These are phyloP conservation scores for Teratosphaeria zuluensis DNA, from an alignment of 2,329 filamentous ascomycete species.

Conservation along the genomic window DNA sequence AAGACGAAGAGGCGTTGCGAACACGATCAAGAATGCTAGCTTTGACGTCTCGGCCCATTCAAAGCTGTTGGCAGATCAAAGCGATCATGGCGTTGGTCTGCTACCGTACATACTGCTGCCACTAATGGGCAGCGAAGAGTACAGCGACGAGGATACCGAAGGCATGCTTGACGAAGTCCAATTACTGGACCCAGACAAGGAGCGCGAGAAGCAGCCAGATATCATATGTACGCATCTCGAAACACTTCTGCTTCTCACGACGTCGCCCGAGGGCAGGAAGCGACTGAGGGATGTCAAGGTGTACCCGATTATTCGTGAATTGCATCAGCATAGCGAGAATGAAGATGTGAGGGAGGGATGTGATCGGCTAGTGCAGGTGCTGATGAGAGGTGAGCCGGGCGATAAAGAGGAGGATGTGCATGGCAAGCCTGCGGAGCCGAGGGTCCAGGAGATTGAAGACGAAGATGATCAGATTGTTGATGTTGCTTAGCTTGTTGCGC, in stretches of 20 bases:
- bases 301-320: constrained; percentile 82
- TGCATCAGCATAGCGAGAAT: constrained; percentile 66
- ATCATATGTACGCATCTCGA: constrained; percentile 85
- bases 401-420: constrained; percentile 36
- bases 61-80: constrained; percentile 20
- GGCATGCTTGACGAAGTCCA: constrained; percentile 86
- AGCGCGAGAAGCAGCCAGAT: constrained; percentile 63
- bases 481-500: constrained; percentile 6
- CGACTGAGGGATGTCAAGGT: constrained; percentile 66
- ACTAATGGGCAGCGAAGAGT: constrained; percentile 80
- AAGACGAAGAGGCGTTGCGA: constrained; percentile 86
- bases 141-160: constrained; percentile 73
- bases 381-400: constrained; percentile 69
- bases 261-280: constrained; percentile 65
- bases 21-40: constrained; percentile 85
- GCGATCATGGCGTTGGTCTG: constrained; percentile 54
- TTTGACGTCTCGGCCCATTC: constrained; percentile 71
- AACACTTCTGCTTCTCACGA: constrained; percentile 73
- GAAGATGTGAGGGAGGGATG: constrained; percentile 75
- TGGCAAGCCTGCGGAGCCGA: constrained; percentile 23
- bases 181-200: constrained; percentile 79
- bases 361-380: constrained; percentile 79
- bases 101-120: constrained; percentile 83
- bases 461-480: constrained; percentile 35
- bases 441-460: constrained; percentile 33